phyloP scores from a whole-genome alignment of 305 asterid species.

The Ilex paraguariensis region DNA sequence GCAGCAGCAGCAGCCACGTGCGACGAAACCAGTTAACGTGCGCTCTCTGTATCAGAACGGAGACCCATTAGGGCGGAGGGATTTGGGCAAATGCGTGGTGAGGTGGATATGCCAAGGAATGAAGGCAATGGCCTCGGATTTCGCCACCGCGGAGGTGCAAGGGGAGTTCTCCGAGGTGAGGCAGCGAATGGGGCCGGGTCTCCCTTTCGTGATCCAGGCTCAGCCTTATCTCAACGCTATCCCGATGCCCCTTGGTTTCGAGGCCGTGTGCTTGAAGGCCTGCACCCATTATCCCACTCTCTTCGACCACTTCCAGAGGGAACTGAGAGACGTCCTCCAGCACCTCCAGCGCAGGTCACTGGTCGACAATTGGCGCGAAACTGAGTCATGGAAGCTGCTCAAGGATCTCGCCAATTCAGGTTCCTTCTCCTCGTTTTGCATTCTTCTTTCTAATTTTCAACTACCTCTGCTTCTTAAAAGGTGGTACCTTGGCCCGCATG shows the following conservation, averaged over 20 bases:
- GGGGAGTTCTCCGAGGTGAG: constrained; percentile 64
- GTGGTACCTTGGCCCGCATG: not conserved
- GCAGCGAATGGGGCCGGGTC: constrained; percentile 79
- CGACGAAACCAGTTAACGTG: constrained; percentile 22
- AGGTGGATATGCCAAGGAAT: constrained; percentile 81
- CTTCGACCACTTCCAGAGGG: constrained; percentile 94
- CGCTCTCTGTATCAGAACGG: constrained; percentile 55
- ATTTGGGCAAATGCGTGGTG: constrained; percentile 77
- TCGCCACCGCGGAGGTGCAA: constrained; percentile 61
- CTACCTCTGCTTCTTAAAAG: constrained; percentile 4
- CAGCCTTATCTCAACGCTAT: constrained; percentile 87
- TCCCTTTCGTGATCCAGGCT: constrained; percentile 83
- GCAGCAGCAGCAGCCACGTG: constrained; percentile 3
- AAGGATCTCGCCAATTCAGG: constrained; percentile 90
- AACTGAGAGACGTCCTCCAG: constrained; percentile 79
- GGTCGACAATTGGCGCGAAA: constrained; percentile 65
- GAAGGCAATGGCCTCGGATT: constrained; percentile 86
- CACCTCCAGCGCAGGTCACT: constrained; percentile 53
- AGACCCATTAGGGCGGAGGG: constrained; percentile 79
- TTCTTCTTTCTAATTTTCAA: constrained; percentile 2
- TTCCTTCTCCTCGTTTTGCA: constrained; percentile 13
- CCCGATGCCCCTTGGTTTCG: constrained; percentile 90
- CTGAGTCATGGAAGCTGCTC: constrained; percentile 85
- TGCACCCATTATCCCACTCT: constrained; percentile 95
- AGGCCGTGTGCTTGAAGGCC: constrained; percentile 79